phyloP scores from a whole-genome alignment of 1,284 basidiomycete genomes.

The Ceratobasidium sp. region DNA sequence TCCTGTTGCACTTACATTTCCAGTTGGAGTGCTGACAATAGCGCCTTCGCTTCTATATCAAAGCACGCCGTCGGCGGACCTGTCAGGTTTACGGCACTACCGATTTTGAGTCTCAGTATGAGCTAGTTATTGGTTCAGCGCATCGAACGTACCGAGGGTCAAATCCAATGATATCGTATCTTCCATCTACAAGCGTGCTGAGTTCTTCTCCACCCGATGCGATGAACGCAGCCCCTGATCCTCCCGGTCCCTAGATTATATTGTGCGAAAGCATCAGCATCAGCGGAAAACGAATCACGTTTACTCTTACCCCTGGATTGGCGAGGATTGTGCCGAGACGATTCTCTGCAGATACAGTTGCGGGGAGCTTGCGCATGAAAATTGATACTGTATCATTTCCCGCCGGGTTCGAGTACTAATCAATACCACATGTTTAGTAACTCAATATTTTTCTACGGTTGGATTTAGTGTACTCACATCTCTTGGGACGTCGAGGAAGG shows the following conservation, averaged over 20 bases:
- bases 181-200: slow-evolving; percentile 46
- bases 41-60: slow-evolving; percentile 9
- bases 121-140: neutral
- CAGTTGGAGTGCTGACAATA: neutral
- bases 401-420: slow-evolving; percentile 11
- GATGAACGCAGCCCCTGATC: slow-evolving; percentile 40
- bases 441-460: neutral
- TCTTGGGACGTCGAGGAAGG: slow-evolving; percentile 26
- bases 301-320: slow-evolving; percentile 22
- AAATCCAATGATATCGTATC: slow-evolving; percentile 47
- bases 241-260: slow-evolving; percentile 48
- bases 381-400: slow-evolving; percentile 27
- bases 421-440: neutral
- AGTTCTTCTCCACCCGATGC: slow-evolving; percentile 39
- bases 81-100: slow-evolving; percentile 32
- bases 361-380: slow-evolving; percentile 29
- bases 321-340: slow-evolving; percentile 17
- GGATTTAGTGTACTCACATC: neutral
- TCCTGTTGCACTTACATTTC: neutral
- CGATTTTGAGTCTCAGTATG: neutral
- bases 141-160: slow-evolving; percentile 40
- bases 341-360: slow-evolving; percentile 4
- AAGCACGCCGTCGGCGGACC: slow-evolving; percentile 36
- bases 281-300: neutral
- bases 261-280: no score